A percentile compares a stretch with the other conserved stretches of the same genome.
These are phyloP conservation scores for Austroboletus novae-zelandiae DNA, from an alignment of 1,284 basidiomycete genomes.

Conservation along the genomic window DNA sequence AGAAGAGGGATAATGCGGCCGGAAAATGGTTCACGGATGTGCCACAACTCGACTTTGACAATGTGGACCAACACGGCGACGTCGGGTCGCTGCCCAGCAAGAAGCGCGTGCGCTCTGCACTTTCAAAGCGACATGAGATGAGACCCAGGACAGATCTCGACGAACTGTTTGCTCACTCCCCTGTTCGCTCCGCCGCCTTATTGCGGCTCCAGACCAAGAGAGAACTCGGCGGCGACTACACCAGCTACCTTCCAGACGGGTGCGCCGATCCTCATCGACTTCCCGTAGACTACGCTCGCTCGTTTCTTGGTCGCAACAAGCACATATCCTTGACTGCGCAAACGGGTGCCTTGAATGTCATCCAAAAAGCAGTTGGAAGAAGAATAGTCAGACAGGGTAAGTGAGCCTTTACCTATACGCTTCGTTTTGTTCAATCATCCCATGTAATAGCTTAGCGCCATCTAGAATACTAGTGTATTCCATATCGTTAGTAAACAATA, in stretches of 20 bases:
- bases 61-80: not conserved
- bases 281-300: constrained; percentile 41
- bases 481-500: constrained; percentile 20
- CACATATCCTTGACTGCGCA: constrained; percentile 39
- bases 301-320: constrained; percentile 43
- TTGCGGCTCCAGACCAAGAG: constrained; percentile 26
- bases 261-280: constrained; percentile 16
- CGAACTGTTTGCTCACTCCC: constrained; percentile 19
- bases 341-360: constrained; percentile 30
- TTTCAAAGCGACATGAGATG: constrained; percentile 18
- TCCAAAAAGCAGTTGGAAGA: constrained; percentile 23
- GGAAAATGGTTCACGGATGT: constrained; percentile 24
- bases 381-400: constrained; percentile 11
- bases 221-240: constrained; percentile 52
- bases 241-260: constrained; percentile 37
- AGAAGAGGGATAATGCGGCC: constrained; percentile 21
- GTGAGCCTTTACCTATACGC: not conserved
- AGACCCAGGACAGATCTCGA: constrained; percentile 26
- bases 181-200: constrained; percentile 2
- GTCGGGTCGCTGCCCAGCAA: constrained; percentile 2
- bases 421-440: not conserved
- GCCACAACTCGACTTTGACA: constrained; percentile 19
- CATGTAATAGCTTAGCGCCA: constrained; percentile 12
- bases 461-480: not conserved
- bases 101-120: constrained; percentile 1